Base-by-base conservation (phyloP, 2,329 filamentous ascomycete genomes). In the Orbilia quercus region DNA sequence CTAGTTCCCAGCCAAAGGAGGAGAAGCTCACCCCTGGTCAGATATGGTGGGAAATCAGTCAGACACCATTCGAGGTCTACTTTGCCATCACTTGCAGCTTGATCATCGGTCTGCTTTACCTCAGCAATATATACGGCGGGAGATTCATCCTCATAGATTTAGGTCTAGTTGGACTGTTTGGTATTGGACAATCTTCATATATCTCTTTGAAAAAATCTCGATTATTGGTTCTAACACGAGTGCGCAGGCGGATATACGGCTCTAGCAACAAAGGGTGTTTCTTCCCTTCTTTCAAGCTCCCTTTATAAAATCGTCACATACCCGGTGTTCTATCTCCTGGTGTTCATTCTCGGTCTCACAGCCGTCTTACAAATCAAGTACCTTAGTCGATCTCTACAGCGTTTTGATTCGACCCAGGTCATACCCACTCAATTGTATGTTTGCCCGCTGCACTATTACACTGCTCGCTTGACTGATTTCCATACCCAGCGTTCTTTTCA, bases 361-460 rank as follows among this genome's bases (percentile, higher is more conserved):
- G 95, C 95, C 5, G 84, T 99, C 71, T 92, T 98, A 90, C 95
- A 99, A 82, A 94, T 99, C 77, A 94, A 92, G 79, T 99, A 98
- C 79, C 87, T 99, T 80, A 99, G 98, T 82, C 91, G 87, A 57
- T 89, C 90, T 0, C 84, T 99, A 58, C 93, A 97, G 80, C 88
- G 91, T 50, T 99, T 98, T 82, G 92, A 97, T 80, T 96, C 95
- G 5, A 99, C 95, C 0, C 92, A 97, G 80, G 95, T 99, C 77
- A 99, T 99, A 75, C 95, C 95, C 0, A 95, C 95, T 12, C 95
- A 99, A 79, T 99, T 99, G 70, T 74, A 69, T 25, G 59, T 28
- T 42, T 20, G n/a, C 36, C 11, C 6, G 11, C 16, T 2, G 40
- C 28, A 48, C 28, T 14, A 23, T 25, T 7, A 22, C 1, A 6